Percentiles rank a stretch among this genome's conserved stretches.
phyloP scores from a whole-genome alignment of 148 eudicot genomes.

The Drosera capensis region DNA sequence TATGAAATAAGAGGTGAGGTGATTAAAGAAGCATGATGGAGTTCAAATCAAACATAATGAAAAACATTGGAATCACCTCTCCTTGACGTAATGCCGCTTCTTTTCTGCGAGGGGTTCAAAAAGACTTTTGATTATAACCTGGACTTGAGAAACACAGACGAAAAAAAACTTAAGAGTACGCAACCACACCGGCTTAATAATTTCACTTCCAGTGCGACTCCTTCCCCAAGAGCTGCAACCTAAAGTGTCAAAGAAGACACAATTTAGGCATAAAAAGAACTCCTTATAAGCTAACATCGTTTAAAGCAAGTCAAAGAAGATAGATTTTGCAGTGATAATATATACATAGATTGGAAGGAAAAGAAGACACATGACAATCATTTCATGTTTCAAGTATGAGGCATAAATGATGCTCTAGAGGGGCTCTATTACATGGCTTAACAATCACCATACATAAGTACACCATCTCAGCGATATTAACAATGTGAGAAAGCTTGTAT shows the following conservation, averaged over 20 bases:
- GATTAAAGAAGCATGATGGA: neutral
- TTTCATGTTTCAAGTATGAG: no score
- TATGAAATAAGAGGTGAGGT: no score
- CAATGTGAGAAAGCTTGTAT: no score
- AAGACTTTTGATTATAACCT: neutral
- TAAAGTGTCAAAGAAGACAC: slow-evolving; percentile 12
- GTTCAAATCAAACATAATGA: neutral
- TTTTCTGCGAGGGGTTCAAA: slow-evolving; percentile 42
- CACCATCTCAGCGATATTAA: no score
- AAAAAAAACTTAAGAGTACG: slow-evolving; percentile 5
- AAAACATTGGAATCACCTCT: slow-evolving; percentile 35
- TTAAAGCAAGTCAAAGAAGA: no score
- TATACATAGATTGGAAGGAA: no score
- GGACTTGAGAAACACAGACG: no score
- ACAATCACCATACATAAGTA: no score
- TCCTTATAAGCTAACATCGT: neutral
- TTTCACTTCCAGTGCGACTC: slow-evolving; percentile 80
- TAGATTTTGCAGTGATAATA: no score
- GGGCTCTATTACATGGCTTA: no score
- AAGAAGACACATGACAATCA: no score
- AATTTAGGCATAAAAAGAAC: neutral
- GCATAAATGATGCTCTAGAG: no score
- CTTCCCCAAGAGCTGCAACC: slow-evolving; percentile 90
- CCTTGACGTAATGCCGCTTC: slow-evolving; percentile 85
- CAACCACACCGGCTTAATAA: slow-evolving; percentile 63